Conservation (phyloP, 371 early-diverging fungal species). For the Ecytonucleospora hepatopenaei region DNA sequence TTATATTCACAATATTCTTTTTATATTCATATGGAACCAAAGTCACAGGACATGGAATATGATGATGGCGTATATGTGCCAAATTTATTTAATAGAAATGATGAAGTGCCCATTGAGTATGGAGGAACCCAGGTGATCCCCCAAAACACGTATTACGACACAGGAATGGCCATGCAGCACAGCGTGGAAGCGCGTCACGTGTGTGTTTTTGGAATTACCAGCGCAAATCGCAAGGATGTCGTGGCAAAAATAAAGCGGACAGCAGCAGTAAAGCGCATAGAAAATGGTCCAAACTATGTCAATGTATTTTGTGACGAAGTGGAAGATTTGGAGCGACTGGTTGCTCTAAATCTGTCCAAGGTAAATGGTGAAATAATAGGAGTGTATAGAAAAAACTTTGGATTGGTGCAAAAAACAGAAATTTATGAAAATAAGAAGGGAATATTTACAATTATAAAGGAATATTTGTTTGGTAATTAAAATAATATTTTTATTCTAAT, state of each 20-base stretch:
- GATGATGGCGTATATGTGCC: too few species aligned
- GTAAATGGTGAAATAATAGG: conserved; percentile 56
- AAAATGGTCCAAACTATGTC: conserved; percentile 54
- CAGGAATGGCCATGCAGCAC: conserved; percentile 3
- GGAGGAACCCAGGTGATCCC: conserved; percentile 16
- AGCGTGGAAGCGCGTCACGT: conserved; percentile 14
- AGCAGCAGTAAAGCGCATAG: conserved; percentile 39
- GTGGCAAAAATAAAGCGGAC: conserved; percentile 32
- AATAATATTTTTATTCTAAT: background rate
- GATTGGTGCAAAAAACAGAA: conserved; percentile 24
- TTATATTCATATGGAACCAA: too few species aligned
- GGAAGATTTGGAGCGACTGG: conserved; percentile 22
- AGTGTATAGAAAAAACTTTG: conserved; percentile 33
- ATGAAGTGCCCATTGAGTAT: background rate
- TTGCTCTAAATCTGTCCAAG: conserved; percentile 25
- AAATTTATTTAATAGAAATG: too few species aligned
- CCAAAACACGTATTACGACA: conserved; percentile 36
- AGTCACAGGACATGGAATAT: too few species aligned
- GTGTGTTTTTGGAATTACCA: conserved; percentile 50
- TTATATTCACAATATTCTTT: too few species aligned
- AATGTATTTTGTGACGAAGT: conserved; percentile 42
- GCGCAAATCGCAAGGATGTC: conserved; percentile 40
- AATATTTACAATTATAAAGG: conserved; percentile 34
- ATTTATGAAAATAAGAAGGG: conserved; percentile 49
- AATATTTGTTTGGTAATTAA: conserved; percentile 54